These are phyloP conservation scores for Sphaerostilbella broomeana DNA, from an alignment of 2,329 filamentous ascomycete species.

Conservation along the genomic window DNA sequence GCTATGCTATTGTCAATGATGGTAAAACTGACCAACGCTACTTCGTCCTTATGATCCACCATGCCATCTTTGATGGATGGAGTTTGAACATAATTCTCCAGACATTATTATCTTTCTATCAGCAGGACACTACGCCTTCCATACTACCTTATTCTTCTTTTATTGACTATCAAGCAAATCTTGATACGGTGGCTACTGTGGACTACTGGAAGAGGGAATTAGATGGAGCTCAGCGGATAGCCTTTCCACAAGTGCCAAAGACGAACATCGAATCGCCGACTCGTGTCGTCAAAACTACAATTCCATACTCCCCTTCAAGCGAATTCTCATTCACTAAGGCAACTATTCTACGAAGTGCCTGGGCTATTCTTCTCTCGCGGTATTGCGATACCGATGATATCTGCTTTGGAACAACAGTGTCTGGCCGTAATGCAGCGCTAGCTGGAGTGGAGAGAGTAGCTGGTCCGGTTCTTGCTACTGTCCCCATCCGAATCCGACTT, in stretches of 20 bases:
- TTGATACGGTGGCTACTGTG: not conserved
- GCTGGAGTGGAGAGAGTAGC: too few relatives aligned
- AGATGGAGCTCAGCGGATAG: slow-evolving; percentile 6
- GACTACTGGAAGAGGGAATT: slow-evolving; percentile 15
- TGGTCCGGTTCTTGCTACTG: too few relatives aligned
- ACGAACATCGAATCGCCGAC: slow-evolving; percentile 11
- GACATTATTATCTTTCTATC: not conserved
- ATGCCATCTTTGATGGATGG: slow-evolving; percentile 9
- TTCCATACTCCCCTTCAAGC: too few relatives aligned
- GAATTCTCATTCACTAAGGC: too few relatives aligned
- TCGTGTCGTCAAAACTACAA: too few relatives aligned
- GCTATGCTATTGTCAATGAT: slow-evolving; percentile 1
- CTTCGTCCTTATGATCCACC: slow-evolving; percentile 3
- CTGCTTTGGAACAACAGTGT: too few relatives aligned
- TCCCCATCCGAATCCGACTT: too few relatives aligned
- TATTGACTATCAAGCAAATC: slow-evolving; percentile 7
- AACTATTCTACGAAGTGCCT: too few relatives aligned
- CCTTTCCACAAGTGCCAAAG: not conserved
- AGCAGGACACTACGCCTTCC: not conserved
- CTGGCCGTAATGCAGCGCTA: too few relatives aligned
- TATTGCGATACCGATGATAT: too few relatives aligned
- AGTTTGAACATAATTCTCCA: not conserved
- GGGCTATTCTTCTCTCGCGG: too few relatives aligned
- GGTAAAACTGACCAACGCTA: not conserved
- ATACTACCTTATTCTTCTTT: slow-evolving; percentile 1